A percentile compares a stretch with the other conserved stretches of the same genome.
Conservation (phyloP, 441 rosid genomes). For the Hura crepitans region DNA sequence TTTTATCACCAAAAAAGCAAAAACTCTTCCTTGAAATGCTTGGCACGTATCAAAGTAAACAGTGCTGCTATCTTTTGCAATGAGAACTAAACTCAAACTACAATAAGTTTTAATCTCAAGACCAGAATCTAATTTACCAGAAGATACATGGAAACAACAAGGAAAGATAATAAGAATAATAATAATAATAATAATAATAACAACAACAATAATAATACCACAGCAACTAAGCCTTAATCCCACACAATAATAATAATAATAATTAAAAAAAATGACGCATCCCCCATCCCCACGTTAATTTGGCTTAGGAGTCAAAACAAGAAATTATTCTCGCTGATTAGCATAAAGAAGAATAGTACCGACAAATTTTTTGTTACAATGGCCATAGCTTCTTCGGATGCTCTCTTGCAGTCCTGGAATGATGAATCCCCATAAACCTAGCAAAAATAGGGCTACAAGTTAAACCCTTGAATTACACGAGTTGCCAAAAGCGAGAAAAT, state of each 20-base stretch:
- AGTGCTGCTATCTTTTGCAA: background rate
- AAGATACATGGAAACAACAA: background rate
- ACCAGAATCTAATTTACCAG: background rate
- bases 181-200: no score
- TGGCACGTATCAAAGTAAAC: background rate
- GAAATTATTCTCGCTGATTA: background rate
- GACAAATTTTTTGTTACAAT: constrained; percentile 67
- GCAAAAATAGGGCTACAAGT: constrained; percentile 16
- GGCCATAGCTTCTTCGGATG: constrained; percentile 89
- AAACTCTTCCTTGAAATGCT: constrained; percentile 5
- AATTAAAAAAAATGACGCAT: background rate
- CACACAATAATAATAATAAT: no score
- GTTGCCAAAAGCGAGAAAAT: background rate
- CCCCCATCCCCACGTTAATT: background rate
- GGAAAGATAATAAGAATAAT: no score
- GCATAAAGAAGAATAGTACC: constrained; percentile 37
- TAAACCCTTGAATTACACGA: background rate
- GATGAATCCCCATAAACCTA: constrained; percentile 96
- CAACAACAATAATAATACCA: no score
- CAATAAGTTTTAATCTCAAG: background rate
- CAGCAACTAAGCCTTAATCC: no score
- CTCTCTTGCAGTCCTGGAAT: constrained; percentile 88
- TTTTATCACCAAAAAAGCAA: constrained; percentile 13
- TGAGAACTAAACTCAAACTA: background rate
- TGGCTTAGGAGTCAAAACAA: background rate